Percentiles rank a stretch among this genome's conserved stretches.
phyloP scores from a whole-genome alignment of 2,329 filamentous ascomycete genomes.

The Colletotrichum tabaci region DNA sequence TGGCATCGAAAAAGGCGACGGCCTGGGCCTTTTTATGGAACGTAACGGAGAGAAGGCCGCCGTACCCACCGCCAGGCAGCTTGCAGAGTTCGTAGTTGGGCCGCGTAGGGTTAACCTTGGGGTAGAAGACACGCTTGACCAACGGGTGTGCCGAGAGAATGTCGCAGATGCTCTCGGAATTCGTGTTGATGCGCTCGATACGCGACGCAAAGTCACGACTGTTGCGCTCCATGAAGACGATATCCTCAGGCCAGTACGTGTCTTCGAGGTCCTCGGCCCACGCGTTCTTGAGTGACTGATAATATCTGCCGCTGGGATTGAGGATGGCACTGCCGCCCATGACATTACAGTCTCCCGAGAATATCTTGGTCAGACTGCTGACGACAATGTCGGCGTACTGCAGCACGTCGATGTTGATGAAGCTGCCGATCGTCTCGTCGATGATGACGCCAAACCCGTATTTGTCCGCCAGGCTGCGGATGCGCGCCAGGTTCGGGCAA shows the following conservation, averaged over 20 bases:
- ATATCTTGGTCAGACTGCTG: conserved; percentile 96
- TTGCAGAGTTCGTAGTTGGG: conserved; percentile 84
- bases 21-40: conserved; percentile 81
- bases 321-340: conserved; percentile 88
- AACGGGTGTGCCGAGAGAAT: conserved; percentile 72
- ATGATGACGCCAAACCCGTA: conserved; percentile 93
- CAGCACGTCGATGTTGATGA: conserved; percentile 94
- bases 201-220: conserved; percentile 90
- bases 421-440: conserved; percentile 97
- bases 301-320: conserved; percentile 79
- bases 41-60: conserved; percentile 87
- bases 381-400: conserved; percentile 92
- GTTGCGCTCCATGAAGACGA: conserved; percentile 95
- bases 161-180: conserved; percentile 86
- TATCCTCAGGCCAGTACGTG: conserved; percentile 94
- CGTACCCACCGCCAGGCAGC: conserved; percentile 84
- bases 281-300: conserved; percentile 76
- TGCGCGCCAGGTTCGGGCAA: conserved; percentile 87
- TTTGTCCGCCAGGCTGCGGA: conserved; percentile 82
- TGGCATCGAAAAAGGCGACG: conserved; percentile 84
- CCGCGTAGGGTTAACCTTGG: conserved; percentile 80
- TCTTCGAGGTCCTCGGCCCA: conserved; percentile 82
- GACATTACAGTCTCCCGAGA: conserved; percentile 97
- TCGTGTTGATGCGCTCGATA: conserved; percentile 87
- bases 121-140: conserved; percentile 89